A percentile compares a stretch with the other conserved stretches of the same genome.
phyloP scores from a whole-genome alignment of 768 basidiomycete species.

The Lentinula detonsa region DNA sequence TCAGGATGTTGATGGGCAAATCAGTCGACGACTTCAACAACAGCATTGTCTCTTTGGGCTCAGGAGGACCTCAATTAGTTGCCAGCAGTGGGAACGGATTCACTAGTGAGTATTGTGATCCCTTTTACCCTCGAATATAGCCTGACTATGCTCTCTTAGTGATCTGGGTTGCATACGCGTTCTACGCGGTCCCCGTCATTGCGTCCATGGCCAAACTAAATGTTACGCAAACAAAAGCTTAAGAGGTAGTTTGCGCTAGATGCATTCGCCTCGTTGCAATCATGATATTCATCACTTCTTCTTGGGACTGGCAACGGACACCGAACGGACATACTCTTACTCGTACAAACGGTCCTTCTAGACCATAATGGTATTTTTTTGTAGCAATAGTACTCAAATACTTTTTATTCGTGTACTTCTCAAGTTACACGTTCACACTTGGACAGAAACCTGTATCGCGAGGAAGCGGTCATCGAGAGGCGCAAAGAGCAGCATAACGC shows the following conservation, averaged over 20 bases:
- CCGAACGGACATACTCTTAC: not conserved
- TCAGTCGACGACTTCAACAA: slow-evolving; percentile 73
- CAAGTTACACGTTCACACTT: not conserved
- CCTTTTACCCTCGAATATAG: not conserved
- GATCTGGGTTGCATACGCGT: slow-evolving; percentile 75
- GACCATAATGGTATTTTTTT: not conserved
- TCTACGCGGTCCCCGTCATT: slow-evolving; percentile 65
- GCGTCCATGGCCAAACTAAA: slow-evolving; percentile 65
- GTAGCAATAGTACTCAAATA: not conserved
- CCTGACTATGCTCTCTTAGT: slow-evolving; percentile 33
- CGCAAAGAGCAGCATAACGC: not conserved
- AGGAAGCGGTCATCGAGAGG: not conserved
- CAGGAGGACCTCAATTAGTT: slow-evolving; percentile 49
- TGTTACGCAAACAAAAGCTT: slow-evolving; percentile 21
- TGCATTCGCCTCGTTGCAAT: not conserved
- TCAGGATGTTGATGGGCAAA: slow-evolving; percentile 80
- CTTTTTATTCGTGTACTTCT: not conserved
- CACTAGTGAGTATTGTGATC: slow-evolving; percentile 46
- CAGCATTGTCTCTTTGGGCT: slow-evolving; percentile 46
- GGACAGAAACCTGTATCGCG: too few species aligned
- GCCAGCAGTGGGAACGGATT: slow-evolving; percentile 69
- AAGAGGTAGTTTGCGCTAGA: not conserved
- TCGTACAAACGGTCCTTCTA: not conserved
- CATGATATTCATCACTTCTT: slow-evolving; percentile 18
- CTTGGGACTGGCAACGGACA: not conserved